A percentile compares a stretch with the other conserved stretches of the same genome.
Conservation (phyloP, 192 early-diverging fungal species). For the Coemansia nantahalensis region DNA sequence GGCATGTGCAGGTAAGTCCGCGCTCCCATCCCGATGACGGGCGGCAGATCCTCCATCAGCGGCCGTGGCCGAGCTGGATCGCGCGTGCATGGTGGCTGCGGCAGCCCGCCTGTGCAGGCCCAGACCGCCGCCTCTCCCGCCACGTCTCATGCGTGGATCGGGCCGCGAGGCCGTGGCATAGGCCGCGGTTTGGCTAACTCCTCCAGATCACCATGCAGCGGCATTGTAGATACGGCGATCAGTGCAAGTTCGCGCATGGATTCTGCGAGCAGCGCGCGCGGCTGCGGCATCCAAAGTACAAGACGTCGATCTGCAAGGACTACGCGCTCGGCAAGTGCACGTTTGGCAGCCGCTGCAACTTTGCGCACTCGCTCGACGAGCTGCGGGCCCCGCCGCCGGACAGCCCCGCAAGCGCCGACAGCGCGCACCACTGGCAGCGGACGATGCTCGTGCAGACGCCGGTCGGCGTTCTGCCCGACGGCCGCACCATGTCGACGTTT, state of each 20-base stretch:
- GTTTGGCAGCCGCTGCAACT: constrained; percentile 94
- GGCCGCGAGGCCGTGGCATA: no score
- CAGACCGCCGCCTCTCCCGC: no score
- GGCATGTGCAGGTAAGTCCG: constrained; percentile 57
- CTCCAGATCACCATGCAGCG: no score
- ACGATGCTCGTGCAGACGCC: constrained; percentile 29
- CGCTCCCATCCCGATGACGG: no score
- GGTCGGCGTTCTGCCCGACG: constrained; percentile 36
- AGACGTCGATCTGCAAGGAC: constrained; percentile 91
- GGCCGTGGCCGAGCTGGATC: no score
- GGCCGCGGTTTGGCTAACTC: no score
- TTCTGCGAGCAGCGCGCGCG: constrained; percentile 72
- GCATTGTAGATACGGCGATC: constrained; percentile 80
- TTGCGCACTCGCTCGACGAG: constrained; percentile 70
- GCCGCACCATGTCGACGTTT: constrained; percentile 31
- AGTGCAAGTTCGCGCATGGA: constrained; percentile 96
- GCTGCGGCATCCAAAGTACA: constrained; percentile 88
- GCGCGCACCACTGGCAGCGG: constrained; percentile 7
- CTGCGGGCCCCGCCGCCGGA: constrained; percentile 22
- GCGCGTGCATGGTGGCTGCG: no score
- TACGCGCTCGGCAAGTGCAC: constrained; percentile 88
- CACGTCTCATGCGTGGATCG: no score
- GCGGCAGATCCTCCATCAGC: no score
- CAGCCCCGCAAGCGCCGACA: background rate
- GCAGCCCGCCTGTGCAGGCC: no score